A percentile compares a stretch with the other conserved stretches of the same genome.
Evolutionary conservation across 192 early-diverging fungal genomes (phyloP).

Genomic region (Rhizoclosmatium globosum): DNA sequence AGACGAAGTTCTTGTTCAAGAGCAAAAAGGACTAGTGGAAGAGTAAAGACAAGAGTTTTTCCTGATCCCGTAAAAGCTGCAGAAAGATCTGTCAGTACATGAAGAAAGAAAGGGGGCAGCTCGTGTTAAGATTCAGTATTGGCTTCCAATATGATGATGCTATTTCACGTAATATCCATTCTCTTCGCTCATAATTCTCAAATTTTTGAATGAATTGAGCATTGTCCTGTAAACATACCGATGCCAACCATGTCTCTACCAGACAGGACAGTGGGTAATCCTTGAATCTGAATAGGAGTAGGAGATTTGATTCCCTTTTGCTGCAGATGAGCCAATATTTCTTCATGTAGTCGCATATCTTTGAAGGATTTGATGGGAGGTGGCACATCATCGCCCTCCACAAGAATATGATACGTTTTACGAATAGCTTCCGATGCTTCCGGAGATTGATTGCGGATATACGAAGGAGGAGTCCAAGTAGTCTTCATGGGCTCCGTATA

Average conservation of each 20-base stretch:
- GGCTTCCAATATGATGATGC: too few relatives aligned
- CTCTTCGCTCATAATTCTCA: neutral
- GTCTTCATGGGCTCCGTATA: slow-evolving; percentile 90
- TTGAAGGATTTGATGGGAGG: slow-evolving; percentile 76
- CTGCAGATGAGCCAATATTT: slow-evolving; percentile 81
- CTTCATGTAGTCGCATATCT: slow-evolving; percentile 83
- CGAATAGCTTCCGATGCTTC: slow-evolving; percentile 65
- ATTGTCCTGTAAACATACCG: slow-evolving; percentile 5
- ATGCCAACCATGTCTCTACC: slow-evolving; percentile 97
- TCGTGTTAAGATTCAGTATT: too few relatives aligned
- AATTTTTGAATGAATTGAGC: neutral
- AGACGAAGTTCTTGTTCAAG: slow-evolving; percentile 89
- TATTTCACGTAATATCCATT: too few relatives aligned
- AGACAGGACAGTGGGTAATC: slow-evolving; percentile 87
- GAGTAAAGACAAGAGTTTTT: slow-evolving; percentile 93
- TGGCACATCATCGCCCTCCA: slow-evolving; percentile 85
- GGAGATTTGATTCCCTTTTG: slow-evolving; percentile 85
- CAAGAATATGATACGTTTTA: slow-evolving; percentile 88
- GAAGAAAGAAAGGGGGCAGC: too few relatives aligned
- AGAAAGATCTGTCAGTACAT: slow-evolving; percentile 36
- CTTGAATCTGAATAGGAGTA: slow-evolving; percentile 97
- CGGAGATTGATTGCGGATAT: slow-evolving; percentile 68
- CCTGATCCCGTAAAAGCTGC: slow-evolving; percentile 95
- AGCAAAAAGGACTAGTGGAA: slow-evolving; percentile 93
- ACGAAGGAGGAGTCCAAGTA: slow-evolving; percentile 81